A percentile compares a stretch with the other conserved stretches of the same genome.
Conservation (phyloP, 805 yeast genomes). For the Wickerhamomyces alni region DNA sequence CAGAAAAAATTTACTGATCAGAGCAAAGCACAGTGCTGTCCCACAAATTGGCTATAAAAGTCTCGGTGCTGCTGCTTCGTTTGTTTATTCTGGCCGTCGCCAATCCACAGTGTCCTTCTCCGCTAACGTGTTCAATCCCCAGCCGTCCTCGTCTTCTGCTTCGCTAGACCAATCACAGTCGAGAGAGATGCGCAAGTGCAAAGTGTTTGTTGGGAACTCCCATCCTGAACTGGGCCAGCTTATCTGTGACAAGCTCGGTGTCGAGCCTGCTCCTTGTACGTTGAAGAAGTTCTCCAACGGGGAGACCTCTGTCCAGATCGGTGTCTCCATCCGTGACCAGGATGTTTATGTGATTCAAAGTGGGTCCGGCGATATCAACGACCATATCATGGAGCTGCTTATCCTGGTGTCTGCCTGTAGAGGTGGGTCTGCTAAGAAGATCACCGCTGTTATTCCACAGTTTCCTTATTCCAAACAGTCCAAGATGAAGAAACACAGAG, state of each 20-base stretch:
- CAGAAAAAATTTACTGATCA: too few species aligned
- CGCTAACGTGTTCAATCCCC: too few species aligned
- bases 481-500: conserved; percentile 98
- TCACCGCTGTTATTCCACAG: conserved; percentile 94
- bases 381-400: conserved; percentile 92
- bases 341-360: conserved; percentile 92
- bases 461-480: conserved; percentile 97
- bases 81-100: too few species aligned
- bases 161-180: too few species aligned
- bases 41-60: too few species aligned
- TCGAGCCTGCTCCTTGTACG: conserved; percentile 89
- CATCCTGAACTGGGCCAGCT: conserved; percentile 91
- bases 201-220: conserved; percentile 92
- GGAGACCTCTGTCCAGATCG: conserved; percentile 93
- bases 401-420: conserved; percentile 92
- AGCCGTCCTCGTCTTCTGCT: conserved; percentile 6
- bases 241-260: conserved; percentile 87
- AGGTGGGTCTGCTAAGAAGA: conserved; percentile 97
- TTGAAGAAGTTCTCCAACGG: conserved; percentile 93
- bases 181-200: conserved; percentile 83
- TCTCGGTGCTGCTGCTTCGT: too few species aligned
- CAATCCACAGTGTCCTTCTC: too few species aligned
- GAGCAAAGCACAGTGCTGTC: too few species aligned
- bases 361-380: conserved; percentile 83
- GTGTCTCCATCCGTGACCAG: conserved; percentile 93